Evolutionary conservation across 2,329 filamentous ascomycete species (phyloP), one percentile per base, ranked within the genome.

Genomic region (Cytospora paraplurivora): DNA sequence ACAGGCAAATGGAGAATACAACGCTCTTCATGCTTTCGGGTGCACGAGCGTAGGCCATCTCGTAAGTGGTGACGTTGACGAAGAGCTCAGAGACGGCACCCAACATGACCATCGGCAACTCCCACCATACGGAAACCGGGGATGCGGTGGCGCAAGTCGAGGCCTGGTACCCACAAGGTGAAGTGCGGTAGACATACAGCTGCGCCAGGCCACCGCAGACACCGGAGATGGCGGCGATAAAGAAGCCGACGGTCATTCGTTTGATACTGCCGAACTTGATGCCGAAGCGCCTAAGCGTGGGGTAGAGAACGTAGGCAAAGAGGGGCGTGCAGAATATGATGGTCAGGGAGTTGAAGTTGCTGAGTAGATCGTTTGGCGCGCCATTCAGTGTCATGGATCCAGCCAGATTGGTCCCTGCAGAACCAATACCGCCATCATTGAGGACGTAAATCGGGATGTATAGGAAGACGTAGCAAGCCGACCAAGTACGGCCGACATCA

Each of bases 21-120:
- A 84, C 81, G 3, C 81, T 82, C 70, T 84, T 81, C 86, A 90
- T 89, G 70, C 84, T 82, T 61, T 81, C 81, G 1, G 88, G 88
- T 0, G 88, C 86, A 71, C 89, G 88, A 69, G 85, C 86, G 74
- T 86, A 90, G 8, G 86, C 88, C 66, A 90, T 87, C 72, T 90
- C 88, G 55, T 88, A 81, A 55, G 83, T 80, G 1, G 87, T 88
- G 59, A 89, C 85, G 55, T 84, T 86, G 38, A 82, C 81, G 67
- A 87, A 82, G 68, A 87, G 81, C 71, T 87, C 83, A 1, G 80
- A 80, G 33, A 83, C 75, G 32, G 80, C 83, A 47, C 82, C 80
- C 2, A 86, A 75, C 6, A 79, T 73, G 68, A 84, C 82, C 38
- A 79, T 76, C 27, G 80, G 79, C 1, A 81, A 74, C 65, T 85